phyloP scores from a whole-genome alignment of 768 basidiomycete genomes.

The Boletales sp. region DNA sequence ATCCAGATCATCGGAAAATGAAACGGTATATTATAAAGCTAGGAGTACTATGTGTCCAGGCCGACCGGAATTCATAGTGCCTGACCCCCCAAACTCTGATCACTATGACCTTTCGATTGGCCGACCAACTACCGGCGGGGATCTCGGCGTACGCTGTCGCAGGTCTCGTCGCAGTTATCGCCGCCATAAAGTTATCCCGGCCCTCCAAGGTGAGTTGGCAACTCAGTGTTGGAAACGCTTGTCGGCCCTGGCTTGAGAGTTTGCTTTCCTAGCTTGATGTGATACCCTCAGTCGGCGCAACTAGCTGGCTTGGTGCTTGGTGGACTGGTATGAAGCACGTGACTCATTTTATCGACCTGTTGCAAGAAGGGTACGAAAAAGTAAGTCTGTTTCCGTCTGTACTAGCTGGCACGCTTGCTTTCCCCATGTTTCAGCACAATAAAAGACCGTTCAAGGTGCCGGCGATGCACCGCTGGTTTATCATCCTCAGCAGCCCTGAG shows the following conservation, averaged over 20 bases:
- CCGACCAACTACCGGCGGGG: neutral
- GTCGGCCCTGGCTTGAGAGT: neutral
- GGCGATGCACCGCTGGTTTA: slow-evolving; percentile 2
- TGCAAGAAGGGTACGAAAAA: slow-evolving; percentile 32
- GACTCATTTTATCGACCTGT: slow-evolving; percentile 10
- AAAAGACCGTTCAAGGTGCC: slow-evolving; percentile 29
- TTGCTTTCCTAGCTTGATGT: slow-evolving; percentile 15
- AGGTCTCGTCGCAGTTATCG: neutral
- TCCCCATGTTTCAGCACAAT: slow-evolving; percentile 19
- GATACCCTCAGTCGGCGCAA: slow-evolving; percentile 28
- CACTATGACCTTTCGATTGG: neutral
- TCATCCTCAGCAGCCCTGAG: slow-evolving; percentile 17
- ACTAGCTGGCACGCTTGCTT: too few species aligned
- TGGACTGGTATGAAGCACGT: slow-evolving; percentile 13
- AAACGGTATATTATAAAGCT: too few species aligned
- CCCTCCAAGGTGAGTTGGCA: slow-evolving; percentile 1
- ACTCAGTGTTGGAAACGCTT: too few species aligned
- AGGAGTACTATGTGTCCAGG: too few species aligned
- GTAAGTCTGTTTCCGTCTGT: slow-evolving; percentile 8
- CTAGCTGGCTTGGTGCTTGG: slow-evolving; percentile 25
- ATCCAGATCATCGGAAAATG: too few species aligned
- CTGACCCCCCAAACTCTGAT: too few species aligned
- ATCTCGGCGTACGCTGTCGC: neutral
- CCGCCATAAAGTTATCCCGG: neutral
- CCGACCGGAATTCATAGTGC: too few species aligned